Evolutionary conservation across 805 yeast species (phyloP), one percentile per base, ranked within the genome.

Genomic region (Lipomyces oligophaga): DNA sequence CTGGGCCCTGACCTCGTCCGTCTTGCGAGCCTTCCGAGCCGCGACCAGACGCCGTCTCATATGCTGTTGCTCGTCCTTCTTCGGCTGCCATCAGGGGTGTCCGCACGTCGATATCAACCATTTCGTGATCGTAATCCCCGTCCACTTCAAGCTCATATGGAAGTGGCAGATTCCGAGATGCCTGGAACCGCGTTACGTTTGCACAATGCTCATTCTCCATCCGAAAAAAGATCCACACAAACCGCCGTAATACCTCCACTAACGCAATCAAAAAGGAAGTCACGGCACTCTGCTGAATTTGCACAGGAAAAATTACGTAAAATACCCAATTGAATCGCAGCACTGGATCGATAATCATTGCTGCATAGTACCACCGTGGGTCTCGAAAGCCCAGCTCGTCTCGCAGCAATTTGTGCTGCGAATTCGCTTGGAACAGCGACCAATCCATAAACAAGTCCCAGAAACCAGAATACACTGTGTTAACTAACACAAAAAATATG

Each of bases 361-460:
- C 93, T 8, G 66, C 45, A 60, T 88, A 90, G 63, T 88, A 88
- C 24, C 77, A 68, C 63, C 75, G 72, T 8, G 82, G 80, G 10
- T 67, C 65, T 45, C 74, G 72, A 58, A 76, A 81, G 34, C 81
- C 82, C 40, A 89, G 69, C 59, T 85, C 82, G 60, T 85, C 81
- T 58, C 97, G 73, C 41, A 89, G 69, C 22, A 81, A 66, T 46
- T 66, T 66, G 62, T 83, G 74, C 49, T 73, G 71, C 2, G 83
- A 73, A 11, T 71, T 75, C 24, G 78, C 69, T 63, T 86, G 96
- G 46, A 84, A 72, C 59, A 93, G 69, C 1, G 97, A 88, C 90
- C 96, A 93, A 69, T 93, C 98, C 95, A 93, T 87, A 34, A 89
- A 69, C 4, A 93, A 69, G 66, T 93, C 98, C 98, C 98, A 93